A percentile compares a stretch with the other conserved stretches of the same genome.
Evolutionary conservation across 257 asterid species (phyloP).

Genomic region (Jasminum sambac): DNA sequence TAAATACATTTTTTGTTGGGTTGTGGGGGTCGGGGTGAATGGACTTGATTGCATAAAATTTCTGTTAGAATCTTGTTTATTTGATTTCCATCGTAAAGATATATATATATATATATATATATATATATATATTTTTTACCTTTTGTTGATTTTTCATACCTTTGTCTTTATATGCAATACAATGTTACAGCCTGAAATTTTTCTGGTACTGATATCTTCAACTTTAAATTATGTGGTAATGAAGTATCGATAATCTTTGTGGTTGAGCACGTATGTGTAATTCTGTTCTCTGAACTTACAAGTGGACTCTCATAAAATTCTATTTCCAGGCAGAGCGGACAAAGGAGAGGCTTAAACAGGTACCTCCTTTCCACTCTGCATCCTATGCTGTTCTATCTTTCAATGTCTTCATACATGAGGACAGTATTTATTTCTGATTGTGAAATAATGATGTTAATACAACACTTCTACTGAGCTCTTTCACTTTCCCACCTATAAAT

Average conservation of each 20-base stretch:
- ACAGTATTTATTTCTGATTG: not conserved
- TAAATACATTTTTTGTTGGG: too few relatives aligned
- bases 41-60: not conserved
- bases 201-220: constrained; percentile 10
- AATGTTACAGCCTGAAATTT: constrained; percentile 15
- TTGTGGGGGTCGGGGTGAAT: too few relatives aligned
- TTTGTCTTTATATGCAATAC: constrained; percentile 2
- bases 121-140: too few relatives aligned
- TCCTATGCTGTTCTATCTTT: not conserved
- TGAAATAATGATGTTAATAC: not conserved
- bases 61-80: constrained; percentile 8
- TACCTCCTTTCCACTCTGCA: constrained; percentile 27
- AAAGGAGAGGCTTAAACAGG: constrained; percentile 72
- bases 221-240: not conserved
- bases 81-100: not conserved
- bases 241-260: constrained; percentile 1
- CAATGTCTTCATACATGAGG: not conserved
- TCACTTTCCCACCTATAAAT: not conserved
- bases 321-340: constrained; percentile 67
- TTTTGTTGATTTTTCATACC: constrained; percentile 8
- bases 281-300: constrained; percentile 23
- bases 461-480: not conserved
- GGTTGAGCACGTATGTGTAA: constrained; percentile 7
- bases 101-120: too few relatives aligned
- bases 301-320: constrained; percentile 24